Evolutionary conservation across 75 land plant genomes (phyloP).

Genomic region (Adiantum capillusveneris): DNA sequence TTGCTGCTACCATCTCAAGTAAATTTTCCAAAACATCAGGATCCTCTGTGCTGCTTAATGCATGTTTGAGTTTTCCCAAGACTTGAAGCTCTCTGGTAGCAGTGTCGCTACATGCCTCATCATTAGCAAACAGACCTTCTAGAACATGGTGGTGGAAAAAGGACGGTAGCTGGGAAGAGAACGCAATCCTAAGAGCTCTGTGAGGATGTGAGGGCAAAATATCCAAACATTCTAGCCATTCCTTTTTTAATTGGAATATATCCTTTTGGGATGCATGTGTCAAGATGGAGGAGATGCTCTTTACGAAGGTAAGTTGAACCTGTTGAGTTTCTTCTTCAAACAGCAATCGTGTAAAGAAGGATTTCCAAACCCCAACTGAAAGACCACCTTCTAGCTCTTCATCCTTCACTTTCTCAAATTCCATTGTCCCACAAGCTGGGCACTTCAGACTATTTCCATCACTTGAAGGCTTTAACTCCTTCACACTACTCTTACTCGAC

Average conservation of each 20-base stretch:
- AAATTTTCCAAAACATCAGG: conserved; percentile 57
- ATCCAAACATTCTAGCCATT: conserved; percentile 62
- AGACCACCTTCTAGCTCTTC: conserved; percentile 1
- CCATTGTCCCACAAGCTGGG: conserved; percentile 37
- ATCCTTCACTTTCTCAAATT: not conserved
- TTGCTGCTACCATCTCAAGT: conserved; percentile 51
- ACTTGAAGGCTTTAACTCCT: not conserved
- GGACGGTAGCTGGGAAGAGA: conserved; percentile 55
- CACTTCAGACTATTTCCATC: conserved; percentile 12
- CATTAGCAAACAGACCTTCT: conserved; percentile 43
- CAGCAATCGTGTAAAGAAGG: conserved; percentile 43
- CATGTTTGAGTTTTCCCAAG: conserved; percentile 64
- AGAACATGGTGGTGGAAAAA: conserved; percentile 47
- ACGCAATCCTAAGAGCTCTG: conserved; percentile 64
- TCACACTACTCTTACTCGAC: too few relatives aligned
- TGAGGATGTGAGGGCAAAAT: conserved; percentile 54
- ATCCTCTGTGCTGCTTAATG: conserved; percentile 46
- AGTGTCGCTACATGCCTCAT: conserved; percentile 13
- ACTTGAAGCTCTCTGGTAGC: conserved; percentile 50
- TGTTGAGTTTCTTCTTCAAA: conserved; percentile 54
- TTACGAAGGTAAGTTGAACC: conserved; percentile 53
- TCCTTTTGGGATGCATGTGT: conserved; percentile 36
- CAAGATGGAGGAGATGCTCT: conserved; percentile 47
- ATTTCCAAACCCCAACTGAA: conserved; percentile 25
- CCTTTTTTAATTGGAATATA: conserved; percentile 19